A percentile compares a stretch with the other conserved stretches of the same genome.
phyloP scores from a whole-genome alignment of 2,329 filamentous ascomycete genomes.

The Colletotrichum sansevieriae region DNA sequence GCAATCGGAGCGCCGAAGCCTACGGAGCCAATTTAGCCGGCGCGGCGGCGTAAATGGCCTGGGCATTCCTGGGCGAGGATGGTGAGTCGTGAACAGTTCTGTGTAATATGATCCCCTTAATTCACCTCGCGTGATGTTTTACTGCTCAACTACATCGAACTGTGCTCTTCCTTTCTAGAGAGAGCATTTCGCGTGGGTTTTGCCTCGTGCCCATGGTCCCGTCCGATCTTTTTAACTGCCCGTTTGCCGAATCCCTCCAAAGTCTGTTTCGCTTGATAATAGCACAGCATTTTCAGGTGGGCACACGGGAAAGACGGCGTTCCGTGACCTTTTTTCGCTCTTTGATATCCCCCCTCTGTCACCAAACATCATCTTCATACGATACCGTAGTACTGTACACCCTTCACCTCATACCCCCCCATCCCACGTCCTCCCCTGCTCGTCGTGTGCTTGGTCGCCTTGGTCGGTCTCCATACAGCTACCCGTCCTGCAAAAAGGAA shows the following conservation, averaged over 20 bases:
- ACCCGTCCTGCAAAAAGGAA: background rate
- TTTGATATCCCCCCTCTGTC: conserved; percentile 20
- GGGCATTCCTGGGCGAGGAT: conserved; percentile 18
- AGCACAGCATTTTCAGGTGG: background rate
- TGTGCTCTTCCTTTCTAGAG: no score
- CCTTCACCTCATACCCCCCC: conserved; percentile 4
- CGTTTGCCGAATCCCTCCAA: conserved; percentile 26
- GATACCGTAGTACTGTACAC: background rate
- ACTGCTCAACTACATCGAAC: conserved; percentile 12
- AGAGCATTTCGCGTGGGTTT: conserved; percentile 2
- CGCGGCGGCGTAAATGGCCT: conserved; percentile 6
- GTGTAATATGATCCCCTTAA: conserved; percentile 8
- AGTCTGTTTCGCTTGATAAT: conserved; percentile 15
- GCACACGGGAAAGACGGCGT: conserved; percentile 28
- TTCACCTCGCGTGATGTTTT: conserved; percentile 3
- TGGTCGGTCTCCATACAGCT: conserved; percentile 24
- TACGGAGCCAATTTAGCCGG: conserved; percentile 16
- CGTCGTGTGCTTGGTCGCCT: conserved; percentile 13
- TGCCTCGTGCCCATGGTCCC: conserved; percentile 2
- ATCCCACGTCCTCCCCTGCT: conserved; percentile 8
- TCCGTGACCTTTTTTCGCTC: conserved; percentile 22
- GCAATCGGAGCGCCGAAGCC: conserved; percentile 13
- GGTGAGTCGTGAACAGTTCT: conserved; percentile 4
- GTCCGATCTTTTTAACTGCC: conserved; percentile 36
- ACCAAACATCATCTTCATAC: conserved; percentile 20